Percentiles rank a stretch among this genome's conserved stretches.
phyloP scores from a whole-genome alignment of 495 filamentous ascomycete genomes.

The Pyrenula aspistea region DNA sequence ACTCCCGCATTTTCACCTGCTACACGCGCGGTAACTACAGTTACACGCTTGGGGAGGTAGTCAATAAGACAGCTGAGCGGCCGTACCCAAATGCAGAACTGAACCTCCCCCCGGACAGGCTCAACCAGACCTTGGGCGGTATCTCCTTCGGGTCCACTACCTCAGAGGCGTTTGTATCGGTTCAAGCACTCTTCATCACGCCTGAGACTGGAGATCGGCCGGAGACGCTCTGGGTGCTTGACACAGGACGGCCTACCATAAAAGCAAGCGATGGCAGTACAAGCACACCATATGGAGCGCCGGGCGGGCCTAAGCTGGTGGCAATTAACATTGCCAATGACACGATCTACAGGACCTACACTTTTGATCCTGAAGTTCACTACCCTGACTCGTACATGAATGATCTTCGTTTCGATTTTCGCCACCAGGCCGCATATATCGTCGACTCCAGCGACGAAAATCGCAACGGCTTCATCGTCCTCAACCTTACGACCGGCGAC shows the following conservation, averaged over 20 bases:
- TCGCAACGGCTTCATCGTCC: conserved; percentile 26
- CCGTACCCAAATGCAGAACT: conserved; percentile 19
- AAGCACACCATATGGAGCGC: conserved; percentile 23
- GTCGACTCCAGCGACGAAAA: conserved; percentile 28
- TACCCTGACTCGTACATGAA: conserved; percentile 28
- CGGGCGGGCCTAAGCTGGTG: conserved; percentile 27
- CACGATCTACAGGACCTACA: conserved; percentile 19
- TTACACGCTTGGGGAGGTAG: conserved; percentile 23
- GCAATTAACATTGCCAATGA: conserved; percentile 23
- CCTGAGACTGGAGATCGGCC: conserved; percentile 11
- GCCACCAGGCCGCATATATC: conserved; percentile 21
- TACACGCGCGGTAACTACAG: conserved; percentile 21
- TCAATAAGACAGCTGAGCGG: conserved; percentile 20
- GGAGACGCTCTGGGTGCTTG: conserved; percentile 28
- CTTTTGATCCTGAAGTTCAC: conserved; percentile 21
- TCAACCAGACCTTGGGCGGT: conserved; percentile 16
- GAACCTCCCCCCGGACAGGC: conserved; percentile 18
- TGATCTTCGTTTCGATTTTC: conserved; percentile 29
- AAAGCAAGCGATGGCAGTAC: conserved; percentile 17
- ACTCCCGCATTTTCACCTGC: conserved; percentile 24
- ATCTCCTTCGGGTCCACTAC: conserved; percentile 22
- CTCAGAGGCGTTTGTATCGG: conserved; percentile 18
- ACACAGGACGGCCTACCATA: conserved; percentile 26
- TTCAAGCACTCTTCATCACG: conserved; percentile 27
- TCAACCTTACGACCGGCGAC: conserved; percentile 27